phyloP scores from a whole-genome alignment of 208 protist species.

The Acanthamoeba sp. region DNA sequence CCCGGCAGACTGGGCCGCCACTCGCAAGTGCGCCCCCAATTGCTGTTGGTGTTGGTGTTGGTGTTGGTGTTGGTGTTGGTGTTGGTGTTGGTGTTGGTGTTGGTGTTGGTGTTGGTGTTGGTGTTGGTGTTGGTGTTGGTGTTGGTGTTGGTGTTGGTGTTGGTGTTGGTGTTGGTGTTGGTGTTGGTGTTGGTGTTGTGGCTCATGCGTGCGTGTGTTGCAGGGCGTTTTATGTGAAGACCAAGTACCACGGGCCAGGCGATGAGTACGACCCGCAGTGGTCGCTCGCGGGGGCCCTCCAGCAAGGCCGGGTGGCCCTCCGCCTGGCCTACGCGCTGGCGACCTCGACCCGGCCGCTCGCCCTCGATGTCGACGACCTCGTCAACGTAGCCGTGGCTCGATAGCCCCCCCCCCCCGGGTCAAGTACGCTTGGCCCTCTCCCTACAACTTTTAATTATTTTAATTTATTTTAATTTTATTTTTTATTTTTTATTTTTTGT shows the following conservation, averaged over 20 bases:
- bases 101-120: too few species aligned
- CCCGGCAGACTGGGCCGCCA: background rate
- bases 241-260: slow-evolving; percentile 1
- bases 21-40: background rate
- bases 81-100: background rate
- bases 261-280: slow-evolving; percentile 5
- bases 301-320: slow-evolving; percentile 35
- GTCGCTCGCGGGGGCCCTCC: background rate
- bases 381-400: too few species aligned
- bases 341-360: background rate
- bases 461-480: too few species aligned
- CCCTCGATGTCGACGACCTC: background rate
- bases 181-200: background rate
- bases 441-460: too few species aligned
- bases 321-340: background rate
- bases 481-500: too few species aligned
- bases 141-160: too few species aligned
- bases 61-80: too few species aligned
- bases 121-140: background rate
- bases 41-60: too few species aligned
- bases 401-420: background rate
- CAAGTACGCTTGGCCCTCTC: too few species aligned
- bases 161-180: too few species aligned
- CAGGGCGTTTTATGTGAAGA: slow-evolving; percentile 10
- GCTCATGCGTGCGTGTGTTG: background rate